phyloP scores from a whole-genome alignment of 805 yeast genomes.

The Wickerhamiella nectarea region DNA sequence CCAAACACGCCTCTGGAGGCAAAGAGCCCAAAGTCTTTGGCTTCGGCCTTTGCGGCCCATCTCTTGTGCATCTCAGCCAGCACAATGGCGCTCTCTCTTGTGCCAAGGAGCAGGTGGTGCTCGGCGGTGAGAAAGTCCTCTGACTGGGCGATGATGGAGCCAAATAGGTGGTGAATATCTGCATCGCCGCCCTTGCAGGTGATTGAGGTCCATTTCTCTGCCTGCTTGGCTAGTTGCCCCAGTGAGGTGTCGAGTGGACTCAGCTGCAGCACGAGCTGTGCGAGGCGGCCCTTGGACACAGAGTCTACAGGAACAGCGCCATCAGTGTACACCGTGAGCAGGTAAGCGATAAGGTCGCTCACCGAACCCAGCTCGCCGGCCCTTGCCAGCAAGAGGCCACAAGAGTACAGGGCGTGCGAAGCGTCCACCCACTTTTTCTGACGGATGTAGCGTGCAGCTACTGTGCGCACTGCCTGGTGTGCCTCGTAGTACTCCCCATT shows the following conservation, averaged over 20 bases:
- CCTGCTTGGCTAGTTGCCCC: slow-evolving; percentile 50
- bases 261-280: slow-evolving; percentile 31
- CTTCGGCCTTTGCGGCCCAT: slow-evolving; percentile 30
- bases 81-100: slow-evolving; percentile 33
- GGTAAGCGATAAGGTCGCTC: slow-evolving; percentile 56
- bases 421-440: slow-evolving; percentile 57
- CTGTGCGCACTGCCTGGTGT: slow-evolving; percentile 84
- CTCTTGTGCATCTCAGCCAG: slow-evolving; percentile 37
- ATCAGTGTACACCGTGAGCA: slow-evolving; percentile 54
- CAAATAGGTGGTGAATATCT: slow-evolving; percentile 59
- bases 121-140: slow-evolving; percentile 54
- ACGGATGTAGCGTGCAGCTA: slow-evolving; percentile 70
- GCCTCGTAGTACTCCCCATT: slow-evolving; percentile 83
- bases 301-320: slow-evolving; percentile 33
- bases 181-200: slow-evolving; percentile 56
- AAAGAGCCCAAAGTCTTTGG: slow-evolving; percentile 22
- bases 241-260: slow-evolving; percentile 47
- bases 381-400: slow-evolving; percentile 51
- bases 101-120: slow-evolving; percentile 55
- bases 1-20: slow-evolving; percentile 55
- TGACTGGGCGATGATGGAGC: slow-evolving; percentile 40
- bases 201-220: slow-evolving; percentile 45
- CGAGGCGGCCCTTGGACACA: slow-evolving; percentile 34
- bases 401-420: slow-evolving; percentile 55
- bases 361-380: slow-evolving; percentile 70